Conservation (phyloP, 805 yeast species). For the Candida andamanensis region DNA sequence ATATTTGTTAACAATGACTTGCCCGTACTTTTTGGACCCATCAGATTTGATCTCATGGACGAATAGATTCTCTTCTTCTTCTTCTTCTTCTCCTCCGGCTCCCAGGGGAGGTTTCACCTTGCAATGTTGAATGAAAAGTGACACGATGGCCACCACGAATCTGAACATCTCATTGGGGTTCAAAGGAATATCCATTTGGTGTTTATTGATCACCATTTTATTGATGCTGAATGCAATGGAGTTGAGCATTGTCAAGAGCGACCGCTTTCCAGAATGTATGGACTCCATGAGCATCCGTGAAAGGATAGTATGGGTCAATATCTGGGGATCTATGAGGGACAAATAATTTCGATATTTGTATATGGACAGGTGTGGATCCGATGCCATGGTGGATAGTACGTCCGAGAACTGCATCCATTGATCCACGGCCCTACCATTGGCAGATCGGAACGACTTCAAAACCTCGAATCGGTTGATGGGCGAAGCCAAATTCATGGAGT, state of each 20-base stretch:
- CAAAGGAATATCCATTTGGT: slow-evolving; percentile 3
- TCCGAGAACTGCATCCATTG: slow-evolving; percentile 3
- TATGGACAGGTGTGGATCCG: slow-evolving; percentile 3
- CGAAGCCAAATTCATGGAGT: slow-evolving; percentile 10
- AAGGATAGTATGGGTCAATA: slow-evolving; percentile 1
- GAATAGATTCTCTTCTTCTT: slow-evolving; percentile 5
- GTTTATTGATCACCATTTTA: background rate
- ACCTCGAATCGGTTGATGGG: background rate
- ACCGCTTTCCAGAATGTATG: background rate
- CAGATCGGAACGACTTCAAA: background rate
- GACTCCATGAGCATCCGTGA: slow-evolving; percentile 1
- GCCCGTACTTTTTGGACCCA: slow-evolving; percentile 12
- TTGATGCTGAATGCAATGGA: background rate
- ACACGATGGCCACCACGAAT: slow-evolving; percentile 5
- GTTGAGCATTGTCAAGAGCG: background rate
- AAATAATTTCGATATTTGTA: slow-evolving; percentile 4
- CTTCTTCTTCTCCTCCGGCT: slow-evolving; percentile 3
- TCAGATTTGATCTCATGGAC: slow-evolving; percentile 6
- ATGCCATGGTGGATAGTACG: background rate
- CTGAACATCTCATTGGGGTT: slow-evolving; percentile 6
- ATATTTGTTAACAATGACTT: slow-evolving; percentile 20
- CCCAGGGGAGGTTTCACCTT: slow-evolving; percentile 1
- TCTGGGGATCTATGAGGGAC: slow-evolving; percentile 2
- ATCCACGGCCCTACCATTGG: background rate
- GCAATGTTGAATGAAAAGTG: slow-evolving; percentile 8